Base-by-base conservation (phyloP, 2,329 filamentous ascomycete genomes). In the Fusarium anthophilum region DNA sequence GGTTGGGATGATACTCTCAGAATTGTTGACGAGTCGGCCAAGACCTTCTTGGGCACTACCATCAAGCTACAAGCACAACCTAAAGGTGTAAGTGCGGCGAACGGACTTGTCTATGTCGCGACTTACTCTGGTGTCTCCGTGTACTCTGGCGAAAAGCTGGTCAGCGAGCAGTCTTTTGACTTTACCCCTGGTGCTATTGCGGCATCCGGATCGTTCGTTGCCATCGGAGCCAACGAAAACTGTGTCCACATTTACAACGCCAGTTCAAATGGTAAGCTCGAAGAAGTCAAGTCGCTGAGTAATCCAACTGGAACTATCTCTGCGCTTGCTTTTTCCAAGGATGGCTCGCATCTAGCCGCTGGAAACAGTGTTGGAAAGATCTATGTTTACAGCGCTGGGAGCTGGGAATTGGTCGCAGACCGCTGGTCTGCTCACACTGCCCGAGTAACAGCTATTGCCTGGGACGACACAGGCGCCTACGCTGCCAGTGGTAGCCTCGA, bases 1-100 rank as follows among this genome's bases (percentile, higher is more conserved):
- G 95, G 92, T 72, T 99, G 96, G 96, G 96, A 99, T 80, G 96
- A 99, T 81, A 94, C 92, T 2, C 86, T 98, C 41, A 92, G 95
- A 71, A 92, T 90, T 48, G 88, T 97, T 41, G 95, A 97, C 74
- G 88, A 92, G 66, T 88, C 91, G 2, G 90, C 92, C 59, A 92
- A 91, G 78, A 93, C 91, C 1, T 98, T 97, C 81, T 87, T 91
- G 11, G 94, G 93, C 63, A 87, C 88, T 56, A 86, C 90, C 3
- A 84, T 88, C 38, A 92, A 93, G 79, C 88, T 97, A 26, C 87
- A 90, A 6, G 92, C 91, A 24, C 96, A 98, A 79, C 96, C 96
- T 6, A 96, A 93, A 82, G 93, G 91, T 43, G 85, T 95, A 44
- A 87, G 89, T 12, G 87, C 90, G 8, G 85, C 87, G 3, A 84